Base-by-base conservation (phyloP, 1,284 basidiomycete species). In the Cutaneotrichosporon mucoides region DNA sequence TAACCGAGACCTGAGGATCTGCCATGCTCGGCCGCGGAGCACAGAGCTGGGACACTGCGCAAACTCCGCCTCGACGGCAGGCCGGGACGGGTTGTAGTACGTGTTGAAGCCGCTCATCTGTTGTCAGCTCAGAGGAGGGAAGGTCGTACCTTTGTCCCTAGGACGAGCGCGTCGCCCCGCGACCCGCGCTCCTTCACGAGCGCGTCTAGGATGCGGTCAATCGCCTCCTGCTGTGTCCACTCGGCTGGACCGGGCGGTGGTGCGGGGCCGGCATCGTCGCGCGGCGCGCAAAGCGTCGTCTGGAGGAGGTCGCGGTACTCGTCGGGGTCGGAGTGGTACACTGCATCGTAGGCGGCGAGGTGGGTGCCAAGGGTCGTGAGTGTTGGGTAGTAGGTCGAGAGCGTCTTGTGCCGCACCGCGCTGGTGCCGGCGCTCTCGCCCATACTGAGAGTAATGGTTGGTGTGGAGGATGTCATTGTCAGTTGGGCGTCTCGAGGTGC, bases 331-430 rank as follows among this genome's bases (percentile, higher is more conserved):
- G 42, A 62, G 44, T 58, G 24, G 45, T 61, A 63, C 8, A 53
- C 36, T 3, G 24, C 24, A 24, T 24, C 24, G 24, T 67, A 41
- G 24, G 34, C 41, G 24, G 43, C 12, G 10, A 73, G 57, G 49
- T 64, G 60, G 13, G 47, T 45, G 12, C 54, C 51, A 7, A 76
- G 67, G 0, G 64, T 67, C 40, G 60, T 45, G 8, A 75, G 52
- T 1, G 42, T 54, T 11, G 68, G 55, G 60, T 71, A 76, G 58
- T 71, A 77, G 1, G 69, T 68, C 9, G 72, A 74, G 5, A 75
- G 67, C 4, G 71, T 76, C 58, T 76, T 76, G 66, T 77, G 75
- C 24, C 61, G 51, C 42, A 66, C 37, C 4, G 55, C 4, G 5
- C 33, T 16, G 2, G n/a, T n/a, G 5, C 24, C 3, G 24, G 24